Conservation (phyloP, 176 grass and related monocot genomes). For the Echinochloa phyllopogon region DNA sequence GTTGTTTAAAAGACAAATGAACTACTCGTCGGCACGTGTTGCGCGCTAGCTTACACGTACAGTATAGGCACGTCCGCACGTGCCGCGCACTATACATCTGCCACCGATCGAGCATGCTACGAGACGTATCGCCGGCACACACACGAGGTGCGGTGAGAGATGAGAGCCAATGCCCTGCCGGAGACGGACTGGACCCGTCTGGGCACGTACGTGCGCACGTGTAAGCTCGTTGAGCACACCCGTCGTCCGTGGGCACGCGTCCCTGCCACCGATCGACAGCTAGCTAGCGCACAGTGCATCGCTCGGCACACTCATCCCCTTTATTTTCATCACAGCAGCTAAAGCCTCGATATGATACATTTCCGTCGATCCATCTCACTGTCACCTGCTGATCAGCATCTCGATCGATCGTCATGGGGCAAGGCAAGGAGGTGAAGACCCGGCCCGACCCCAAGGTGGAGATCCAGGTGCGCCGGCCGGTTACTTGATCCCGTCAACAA, state of each 20-base stretch:
- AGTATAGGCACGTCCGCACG: too few species aligned
- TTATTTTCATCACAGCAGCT: background rate
- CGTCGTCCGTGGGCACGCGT: too few species aligned
- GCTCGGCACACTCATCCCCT: background rate
- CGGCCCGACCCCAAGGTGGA: slow-evolving; percentile 64
- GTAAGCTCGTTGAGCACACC: background rate
- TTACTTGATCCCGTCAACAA: too few species aligned
- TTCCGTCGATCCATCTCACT: background rate
- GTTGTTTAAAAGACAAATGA: too few species aligned
- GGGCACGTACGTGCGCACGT: slow-evolving; percentile 13
- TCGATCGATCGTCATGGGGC: slow-evolving; percentile 52
- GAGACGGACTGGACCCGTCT: background rate
- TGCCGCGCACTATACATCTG: too few species aligned
- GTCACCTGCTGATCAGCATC: too few species aligned
- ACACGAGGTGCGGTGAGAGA: background rate
- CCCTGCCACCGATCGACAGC: background rate
- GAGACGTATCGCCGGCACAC: too few species aligned
- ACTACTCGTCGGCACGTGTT: too few species aligned
- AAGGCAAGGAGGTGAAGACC: slow-evolving; percentile 75
- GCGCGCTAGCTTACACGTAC: too few species aligned
- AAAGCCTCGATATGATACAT: too few species aligned
- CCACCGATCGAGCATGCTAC: too few species aligned
- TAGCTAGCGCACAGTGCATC: too few species aligned
- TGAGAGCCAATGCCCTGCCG: background rate
- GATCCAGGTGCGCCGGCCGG: slow-evolving; percentile 62